Percentiles rank a stretch among this genome's conserved stretches.
These are phyloP conservation scores for Metschnikowia anglica DNA, from an alignment of 805 yeast genomes.

Conservation along the genomic window DNA sequence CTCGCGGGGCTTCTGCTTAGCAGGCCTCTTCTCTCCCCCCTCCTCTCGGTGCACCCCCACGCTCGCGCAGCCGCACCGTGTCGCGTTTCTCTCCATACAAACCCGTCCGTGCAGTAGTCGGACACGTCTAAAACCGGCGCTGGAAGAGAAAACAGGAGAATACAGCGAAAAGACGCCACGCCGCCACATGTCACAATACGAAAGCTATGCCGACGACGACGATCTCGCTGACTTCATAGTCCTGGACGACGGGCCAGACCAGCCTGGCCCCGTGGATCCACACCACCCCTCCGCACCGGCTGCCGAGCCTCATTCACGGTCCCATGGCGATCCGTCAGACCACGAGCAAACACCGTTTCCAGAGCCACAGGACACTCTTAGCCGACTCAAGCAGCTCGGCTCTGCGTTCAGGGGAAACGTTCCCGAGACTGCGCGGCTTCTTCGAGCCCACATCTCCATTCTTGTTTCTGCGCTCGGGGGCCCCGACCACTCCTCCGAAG, in stretches of 20 bases:
- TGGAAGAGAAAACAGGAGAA: too few relatives aligned
- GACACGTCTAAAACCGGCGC: too few relatives aligned
- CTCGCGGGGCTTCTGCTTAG: too few relatives aligned
- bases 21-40: too few relatives aligned
- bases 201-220: conserved; percentile 19
- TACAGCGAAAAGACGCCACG: neutral
- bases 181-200: conserved; percentile 3
- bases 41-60: too few relatives aligned
- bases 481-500: conserved; percentile 60
- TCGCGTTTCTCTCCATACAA: too few relatives aligned
- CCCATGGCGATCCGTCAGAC: neutral
- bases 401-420: conserved; percentile 32
- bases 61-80: too few relatives aligned
- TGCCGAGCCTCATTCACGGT: neutral
- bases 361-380: neutral
- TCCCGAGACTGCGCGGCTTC: conserved; percentile 38
- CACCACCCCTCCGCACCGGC: neutral
- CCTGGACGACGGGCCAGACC: conserved; percentile 22
- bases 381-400: conserved; percentile 20
- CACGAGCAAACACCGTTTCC: neutral
- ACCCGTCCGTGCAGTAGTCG: too few relatives aligned
- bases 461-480: conserved; percentile 92
- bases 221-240: conserved; percentile 41
- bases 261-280: neutral
- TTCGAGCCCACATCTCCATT: conserved; percentile 73